Evolutionary conservation across 75 land plant genomes (phyloP), one percentile per base, ranked within the genome.

Genomic region (Ceratopteris richardii): DNA sequence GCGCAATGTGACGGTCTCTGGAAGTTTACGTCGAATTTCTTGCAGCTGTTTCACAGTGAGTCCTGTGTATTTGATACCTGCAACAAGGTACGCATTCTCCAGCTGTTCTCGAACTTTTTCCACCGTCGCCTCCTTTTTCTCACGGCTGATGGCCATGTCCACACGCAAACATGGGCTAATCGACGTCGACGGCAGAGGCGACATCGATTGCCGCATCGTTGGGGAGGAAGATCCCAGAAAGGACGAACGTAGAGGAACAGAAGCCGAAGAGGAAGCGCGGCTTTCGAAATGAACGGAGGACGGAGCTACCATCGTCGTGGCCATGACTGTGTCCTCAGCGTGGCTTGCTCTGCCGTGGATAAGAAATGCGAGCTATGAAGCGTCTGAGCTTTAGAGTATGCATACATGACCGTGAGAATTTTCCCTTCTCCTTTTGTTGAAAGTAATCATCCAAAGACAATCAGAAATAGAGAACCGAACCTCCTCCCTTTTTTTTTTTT

Each of bases 61-160:
- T 24, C 96, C 96, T 26, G 70, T 63, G 77, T 85, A 90, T 50
- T 67, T 72, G 63, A 95, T 89, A 0, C 80, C 88, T 12, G 99
- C 99, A 1, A 90, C 23, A n/a, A 95, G 86, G 65, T 79, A 57
- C 71, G 85, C 79, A 48, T 73, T 69, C 54, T 90, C 92, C 19
- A 95, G 82, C 61, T 90, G 75, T 50, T 64, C 19, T 57, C 70
- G 73, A 7, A 91, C 86, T 17, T 65, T 69, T 42, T 83, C 88
- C 9, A 90, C 81, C 0, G 87, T 81, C 61, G 70, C 78, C 58
- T 89, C 98, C 77, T 94, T 86, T 80, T 81, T 90, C 57, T 75
- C 58, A 12, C 91, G 65, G 70, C 73, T 78, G 66, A 90, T 81
- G 58, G 96, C 96, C 54, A 52, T 52, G 54, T 52, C 54, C 28